Conservation (phyloP, 2,329 filamentous ascomycete genomes). For the Penicillium sp. region DNA sequence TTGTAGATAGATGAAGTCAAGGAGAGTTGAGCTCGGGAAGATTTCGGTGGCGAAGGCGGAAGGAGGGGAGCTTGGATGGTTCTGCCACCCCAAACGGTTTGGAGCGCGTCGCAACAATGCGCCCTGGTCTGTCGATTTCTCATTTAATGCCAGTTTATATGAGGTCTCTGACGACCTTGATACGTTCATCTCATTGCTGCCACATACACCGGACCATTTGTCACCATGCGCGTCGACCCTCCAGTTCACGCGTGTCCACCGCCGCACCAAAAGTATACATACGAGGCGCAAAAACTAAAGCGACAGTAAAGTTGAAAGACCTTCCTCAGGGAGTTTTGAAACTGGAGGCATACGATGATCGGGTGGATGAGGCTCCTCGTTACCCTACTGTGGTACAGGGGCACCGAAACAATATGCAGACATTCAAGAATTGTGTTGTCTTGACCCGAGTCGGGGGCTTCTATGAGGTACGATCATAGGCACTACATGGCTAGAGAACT, state of each 20-base stretch:
- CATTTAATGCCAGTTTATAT: conserved; percentile 9
- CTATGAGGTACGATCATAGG: conserved; percentile 57
- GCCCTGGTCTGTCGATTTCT: conserved; percentile 12
- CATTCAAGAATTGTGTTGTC: conserved; percentile 81
- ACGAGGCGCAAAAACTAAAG: conserved; percentile 31
- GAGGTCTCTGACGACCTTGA: background rate
- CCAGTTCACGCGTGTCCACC: conserved; percentile 12
- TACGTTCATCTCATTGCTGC: conserved; percentile 12
- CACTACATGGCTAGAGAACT: background rate
- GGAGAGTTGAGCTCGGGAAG: conserved; percentile 26
- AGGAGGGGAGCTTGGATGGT: conserved; percentile 21
- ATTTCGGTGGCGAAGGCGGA: conserved; percentile 33
- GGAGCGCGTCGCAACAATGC: conserved; percentile 20
- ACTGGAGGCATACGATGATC: conserved; percentile 35
- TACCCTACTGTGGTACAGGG: conserved; percentile 88
- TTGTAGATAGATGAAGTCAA: conserved; percentile 16
- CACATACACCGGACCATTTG: conserved; percentile 24
- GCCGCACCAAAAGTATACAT: conserved; percentile 9
- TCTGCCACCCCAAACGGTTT: conserved; percentile 13
- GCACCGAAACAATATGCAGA: conserved; percentile 78
- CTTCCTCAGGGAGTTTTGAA: conserved; percentile 51
- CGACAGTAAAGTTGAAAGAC: conserved; percentile 38
- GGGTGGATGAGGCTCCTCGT: conserved; percentile 43
- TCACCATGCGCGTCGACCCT: conserved; percentile 24
- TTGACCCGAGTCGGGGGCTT: conserved; percentile 89